These are phyloP conservation scores for Calonectria multiphialidica DNA, from an alignment of 2,329 filamentous ascomycete genomes.

Conservation along the genomic window DNA sequence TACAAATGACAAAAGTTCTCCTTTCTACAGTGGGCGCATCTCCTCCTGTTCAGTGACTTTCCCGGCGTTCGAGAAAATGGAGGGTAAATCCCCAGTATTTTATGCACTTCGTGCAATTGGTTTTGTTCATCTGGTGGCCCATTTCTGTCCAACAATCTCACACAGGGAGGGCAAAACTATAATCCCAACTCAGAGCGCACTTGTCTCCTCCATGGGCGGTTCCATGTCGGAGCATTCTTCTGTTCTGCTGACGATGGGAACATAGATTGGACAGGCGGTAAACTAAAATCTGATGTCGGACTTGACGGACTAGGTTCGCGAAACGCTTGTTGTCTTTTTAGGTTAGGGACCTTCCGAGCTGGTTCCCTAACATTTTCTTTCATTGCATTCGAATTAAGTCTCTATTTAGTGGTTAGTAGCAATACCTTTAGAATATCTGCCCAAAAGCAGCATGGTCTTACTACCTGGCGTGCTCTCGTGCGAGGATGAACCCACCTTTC, in stretches of 20 bases:
- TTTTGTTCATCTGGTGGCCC: background rate
- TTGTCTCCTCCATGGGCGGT: conserved; percentile 24
- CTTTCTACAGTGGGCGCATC: conserved; percentile 28
- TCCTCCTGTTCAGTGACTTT: conserved; percentile 17
- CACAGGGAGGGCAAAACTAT: background rate
- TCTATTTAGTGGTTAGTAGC: background rate
- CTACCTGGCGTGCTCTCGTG: too few relatives aligned
- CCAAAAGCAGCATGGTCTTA: too few relatives aligned
- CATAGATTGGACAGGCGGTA: background rate
- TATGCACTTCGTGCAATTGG: background rate
- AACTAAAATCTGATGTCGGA: background rate
- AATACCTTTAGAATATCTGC: too few relatives aligned
- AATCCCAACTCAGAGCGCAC: background rate
- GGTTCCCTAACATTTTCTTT: background rate
- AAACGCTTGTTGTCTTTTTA: background rate
- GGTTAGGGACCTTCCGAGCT: background rate
- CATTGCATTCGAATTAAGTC: background rate
- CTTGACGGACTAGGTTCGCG: background rate
- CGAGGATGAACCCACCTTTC: too few relatives aligned
- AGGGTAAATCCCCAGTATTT: conserved; percentile 17
- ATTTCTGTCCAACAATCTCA: conserved; percentile 7
- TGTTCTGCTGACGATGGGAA: background rate
- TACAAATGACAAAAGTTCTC: conserved; percentile 23
- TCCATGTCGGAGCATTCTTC: background rate
- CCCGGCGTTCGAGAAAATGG: conserved; percentile 24